Evolutionary conservation across 352 stramenopile species (phyloP).

Genomic region (Phytophthora tentaculata): DNA sequence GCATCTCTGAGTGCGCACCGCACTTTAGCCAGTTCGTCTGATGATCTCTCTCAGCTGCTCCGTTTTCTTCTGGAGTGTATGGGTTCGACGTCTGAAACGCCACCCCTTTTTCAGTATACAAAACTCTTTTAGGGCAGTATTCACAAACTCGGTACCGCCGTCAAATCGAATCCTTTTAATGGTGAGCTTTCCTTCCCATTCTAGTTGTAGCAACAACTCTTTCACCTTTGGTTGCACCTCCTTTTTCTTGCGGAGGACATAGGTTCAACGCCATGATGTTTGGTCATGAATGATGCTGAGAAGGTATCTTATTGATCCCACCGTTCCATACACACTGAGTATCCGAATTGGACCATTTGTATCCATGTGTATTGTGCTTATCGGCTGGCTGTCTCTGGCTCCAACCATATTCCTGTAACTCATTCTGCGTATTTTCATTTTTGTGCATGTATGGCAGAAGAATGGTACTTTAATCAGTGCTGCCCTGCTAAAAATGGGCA

Average conservation of each 20-base stretch:
- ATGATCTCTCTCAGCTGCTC: neutral
- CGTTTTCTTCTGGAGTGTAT: conserved; percentile 5
- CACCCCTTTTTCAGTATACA: conserved; percentile 1
- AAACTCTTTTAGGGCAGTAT: neutral
- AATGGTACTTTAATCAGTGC: neutral
- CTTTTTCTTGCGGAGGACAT: conserved; percentile 6
- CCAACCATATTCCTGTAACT: conserved; percentile 14
- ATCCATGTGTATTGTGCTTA: conserved; percentile 22
- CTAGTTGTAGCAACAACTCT: neutral
- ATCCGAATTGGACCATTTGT: conserved; percentile 16
- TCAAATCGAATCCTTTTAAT: neutral
- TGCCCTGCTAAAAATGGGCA: neutral
- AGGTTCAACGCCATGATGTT: conserved; percentile 11
- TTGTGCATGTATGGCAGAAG: neutral
- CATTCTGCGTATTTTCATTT: conserved; percentile 19
- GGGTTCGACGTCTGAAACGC: conserved; percentile 5
- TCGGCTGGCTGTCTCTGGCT: conserved; percentile 4
- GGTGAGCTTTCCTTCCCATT: conserved; percentile 4
- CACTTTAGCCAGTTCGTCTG: conserved; percentile 6
- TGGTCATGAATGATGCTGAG: conserved; percentile 12
- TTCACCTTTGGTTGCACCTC: conserved; percentile 4
- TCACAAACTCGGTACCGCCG: conserved; percentile 7
- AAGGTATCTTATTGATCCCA: conserved; percentile 12
- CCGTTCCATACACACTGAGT: conserved; percentile 5
- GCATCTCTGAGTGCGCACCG: too few relatives aligned